Base-by-base conservation (phyloP, 805 yeast genomes). In the Zygotorulaspora florentina region DNA sequence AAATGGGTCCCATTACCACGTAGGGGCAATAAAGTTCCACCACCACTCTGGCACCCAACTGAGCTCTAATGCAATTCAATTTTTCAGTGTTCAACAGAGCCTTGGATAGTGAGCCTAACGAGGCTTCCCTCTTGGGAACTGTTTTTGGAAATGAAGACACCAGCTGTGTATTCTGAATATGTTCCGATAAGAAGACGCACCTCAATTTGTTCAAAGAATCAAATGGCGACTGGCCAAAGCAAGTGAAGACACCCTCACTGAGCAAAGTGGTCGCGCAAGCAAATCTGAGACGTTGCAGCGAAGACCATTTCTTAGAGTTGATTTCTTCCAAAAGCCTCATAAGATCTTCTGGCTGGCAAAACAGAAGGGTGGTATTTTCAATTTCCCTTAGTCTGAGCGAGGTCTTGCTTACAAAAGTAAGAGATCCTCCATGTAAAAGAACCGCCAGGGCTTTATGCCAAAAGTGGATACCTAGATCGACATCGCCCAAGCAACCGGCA, bases 1-100 rank as follows among this genome's bases (percentile, higher is more conserved):
- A 54, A 0, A 84, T 50, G 0, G 89, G 80, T 0, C 90, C 89
- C 39, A 80, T 54, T 0, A 77, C 64, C 6, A 56, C 40, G 33
- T 46, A 56, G 7, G 62, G 61, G 23, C 73, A 73, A 31, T 63
- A 61, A 29, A 71, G 60, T 54, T 85, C 89, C 13, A 67, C 61
- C 1, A 84, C 67, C 0, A 81, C 65, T 47, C 87, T 68, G 1
- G 79, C 52, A 1, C 78, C 77, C 3, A 75, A 59, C 1, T 70
- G 42, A 0, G 81, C 70, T 43, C 82, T 69, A 7, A 76, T 43
- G 2, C 57, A 47, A 42, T 76, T 80, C 39, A 73, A 50, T 12
- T 64, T 59, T 2, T 43, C 29, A 28, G 66, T 58, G 12, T 63
- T 42, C 10, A 45, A 20, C 25, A 40, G 40, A 4, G 54, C 45